Base-by-base conservation (phyloP, 306 rosid genomes). In the Acacia acuminata region DNA sequence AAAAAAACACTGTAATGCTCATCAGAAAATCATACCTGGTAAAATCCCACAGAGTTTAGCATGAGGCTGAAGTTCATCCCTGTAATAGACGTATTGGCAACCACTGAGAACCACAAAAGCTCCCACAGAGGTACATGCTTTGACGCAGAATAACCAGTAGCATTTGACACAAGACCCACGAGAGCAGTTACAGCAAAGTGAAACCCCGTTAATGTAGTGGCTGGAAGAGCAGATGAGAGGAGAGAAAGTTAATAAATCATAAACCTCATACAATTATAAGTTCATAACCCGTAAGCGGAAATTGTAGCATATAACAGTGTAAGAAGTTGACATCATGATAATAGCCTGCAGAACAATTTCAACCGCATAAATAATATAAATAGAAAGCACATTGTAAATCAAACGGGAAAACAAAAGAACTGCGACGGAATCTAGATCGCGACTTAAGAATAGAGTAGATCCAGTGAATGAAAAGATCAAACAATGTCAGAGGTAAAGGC, bases 1-100 rank as follows among this genome's bases (percentile, higher is more conserved):
- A 56, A 8, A 55, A 19, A 56, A 79, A 67, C 68, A 79, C 43
- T 44, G 66, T 61, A 79, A 83, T 10, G 75, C 4, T 76, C 45
- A 7, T 65, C 25, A 27, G 17, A 71, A 73, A 76, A 65, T 34
- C 82, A 40, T 87, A 91, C 97, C 83, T 92, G 98, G 90, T 92
- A 94, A 80, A 94, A 94, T 43, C 98, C 98, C 36, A 94, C 98
- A 12, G 97, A 94, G 85, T 94, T 94, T 71, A 94, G 91, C 98
- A 94, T 94, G 82, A 94, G 98, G 85, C 98, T 94, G 47, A 94
- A 82, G 89, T 94, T 94, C 98, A 94, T 94, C 68, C 92, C 96
- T 0, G 97, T 90, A 78, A 94, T 94, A 50, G 98, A 94, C 86
- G 84, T 82, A 83, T 94, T 92, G 24, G 98, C 97, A 79, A 94